Base-by-base conservation (phyloP, 257 asterid species). In the Cruciata laevipes region DNA sequence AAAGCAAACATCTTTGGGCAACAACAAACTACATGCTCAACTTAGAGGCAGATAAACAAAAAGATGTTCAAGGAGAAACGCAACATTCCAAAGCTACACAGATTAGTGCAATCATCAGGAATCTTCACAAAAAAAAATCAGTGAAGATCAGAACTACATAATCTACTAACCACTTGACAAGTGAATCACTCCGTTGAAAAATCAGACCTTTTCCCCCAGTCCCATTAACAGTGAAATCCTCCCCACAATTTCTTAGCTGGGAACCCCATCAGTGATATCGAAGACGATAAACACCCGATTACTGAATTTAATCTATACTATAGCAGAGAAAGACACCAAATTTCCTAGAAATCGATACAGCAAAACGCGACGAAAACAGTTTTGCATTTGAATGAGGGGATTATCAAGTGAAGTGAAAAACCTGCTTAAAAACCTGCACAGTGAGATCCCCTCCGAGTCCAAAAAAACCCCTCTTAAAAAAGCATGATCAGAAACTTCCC, bases 401-500 rank as follows among this genome's bases (percentile, higher is more conserved):
- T 13, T 32, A 52, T n/a, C 51, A 53, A 42, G 24, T 44, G 51
- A 60, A 59, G 71, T 40, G 63, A 59, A 53, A 44, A 42, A 73
- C 37, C 51, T 21, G 31, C 72, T 69, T 0, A 63, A 66, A 60
- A 72, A 44, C 66, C 66, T 61, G 63, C 14, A 33, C 52, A 52
- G 61, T n/a, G 51, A 24, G 69, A 69, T 74, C 18, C 58, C 72
- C 71, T 66, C 55, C 16, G 74, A 61, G 71, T 62, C 72, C 71
- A 73, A 9, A 61, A 75, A 83, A 84, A 56, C 80, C 84, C 84
- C 89, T 75, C 51, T 42, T 11, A 76, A 75, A 82, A 80, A 61
- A 65, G 84, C 71, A 40, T 57, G 65, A 78, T 72, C 75, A 71
- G 73, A 71, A 82, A 75, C 85, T 62, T 72, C 66, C 65, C 62